Evolutionary conservation across 768 basidiomycete species (phyloP), one percentile per base, ranked within the genome.

Genomic region (Rhodotorula kratochvilovae): DNA sequence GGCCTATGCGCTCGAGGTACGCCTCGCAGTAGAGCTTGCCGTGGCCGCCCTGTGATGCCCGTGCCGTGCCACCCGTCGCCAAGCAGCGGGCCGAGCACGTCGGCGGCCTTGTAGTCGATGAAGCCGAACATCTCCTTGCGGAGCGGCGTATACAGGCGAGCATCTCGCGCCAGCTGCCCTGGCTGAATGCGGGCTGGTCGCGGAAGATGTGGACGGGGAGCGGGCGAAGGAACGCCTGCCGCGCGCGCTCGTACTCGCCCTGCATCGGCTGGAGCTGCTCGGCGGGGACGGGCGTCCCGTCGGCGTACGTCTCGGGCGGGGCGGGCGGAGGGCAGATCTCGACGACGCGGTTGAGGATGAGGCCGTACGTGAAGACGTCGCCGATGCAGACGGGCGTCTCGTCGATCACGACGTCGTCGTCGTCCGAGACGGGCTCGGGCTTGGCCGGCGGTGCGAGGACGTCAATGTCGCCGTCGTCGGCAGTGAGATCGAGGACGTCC

Each of bases 31-130:
- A 73, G 69, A 58, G 80, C 87, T 81, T 82, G 90, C 90, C 78
- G 85, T 86, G 56, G 84, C 83, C 67, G 83, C 81, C 39, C 86
- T 86, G n/a, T 60, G 45, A 66, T n/a, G 42, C 75, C 66, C 86
- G 87, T 71, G 86, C 84, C 67, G 90, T 86, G 82, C 88, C 88
- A 51, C 63, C 90, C 90, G 75, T 89, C 90, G 25, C 89, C 88
- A 63, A 94, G 82, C 87, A 94, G 88, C 15, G 90, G 90, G 0
- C 90, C 91, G 39, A 94, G 82, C 55, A 86, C 82, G 46, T 86
- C 86, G 11, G 90, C 90, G 42, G 90, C 88, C 77, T 88, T 91
- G 80, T 91, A 90, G 78, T 93, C 92, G 42, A 93, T 86, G 29
- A 94, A 88, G 11, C 85, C 92, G 75, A 94, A 94, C 23, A 82